Evolutionary conservation across 129 eudicot species (phyloP), one percentile per base, ranked within the genome.

Genomic region (Saussurea involucrata): DNA sequence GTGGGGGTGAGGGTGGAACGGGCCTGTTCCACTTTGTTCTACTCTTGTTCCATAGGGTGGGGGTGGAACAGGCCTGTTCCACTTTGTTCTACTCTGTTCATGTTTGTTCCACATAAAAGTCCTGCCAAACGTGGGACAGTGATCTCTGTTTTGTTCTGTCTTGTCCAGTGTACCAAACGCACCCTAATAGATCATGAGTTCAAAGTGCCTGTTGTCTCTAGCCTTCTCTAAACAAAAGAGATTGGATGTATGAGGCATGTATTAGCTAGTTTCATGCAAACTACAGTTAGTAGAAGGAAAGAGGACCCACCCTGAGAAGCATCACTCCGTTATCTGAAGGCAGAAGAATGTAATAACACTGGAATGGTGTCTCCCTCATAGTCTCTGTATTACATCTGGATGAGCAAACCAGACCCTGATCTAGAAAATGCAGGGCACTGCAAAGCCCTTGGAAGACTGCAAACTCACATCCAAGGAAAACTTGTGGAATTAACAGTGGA

Each of bases 401-500:
- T 78, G 86, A 87, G 89, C 98, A 95, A 66, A 94, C 80, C 69
- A 94, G 81, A n/a, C 97, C 98, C 78, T 89, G 93, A 74, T 91
- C 95, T n/a, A 89, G 86, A 81, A 86, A 76, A 82, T 87, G 82
- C 55, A 95, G 89, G 46, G 80, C 75, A 71, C 84, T 81, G 79
- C 97, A 89, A 72, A 95, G 87, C 81, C 90, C 96, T 69, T 79
- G 89, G 63, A 91, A 89, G 78, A 88, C 97, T 95, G 85, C 87
- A 74, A 80, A 74, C 55, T 55, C 69, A 71, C 60, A 86, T 20
- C 65, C 66, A 68, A 69, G 72, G 21, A 63, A 64, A 20, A 69
- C 40, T 74, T 25, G 64, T 25, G 71, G 22, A 20, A 71, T 68
- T 24, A 27, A 63, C 61, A 53, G 22, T 63, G 37, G 33, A 76